A percentile compares a stretch with the other conserved stretches of the same genome.
phyloP scores from a whole-genome alignment of 2,329 filamentous ascomycete genomes.

The Talaromyces sp. region DNA sequence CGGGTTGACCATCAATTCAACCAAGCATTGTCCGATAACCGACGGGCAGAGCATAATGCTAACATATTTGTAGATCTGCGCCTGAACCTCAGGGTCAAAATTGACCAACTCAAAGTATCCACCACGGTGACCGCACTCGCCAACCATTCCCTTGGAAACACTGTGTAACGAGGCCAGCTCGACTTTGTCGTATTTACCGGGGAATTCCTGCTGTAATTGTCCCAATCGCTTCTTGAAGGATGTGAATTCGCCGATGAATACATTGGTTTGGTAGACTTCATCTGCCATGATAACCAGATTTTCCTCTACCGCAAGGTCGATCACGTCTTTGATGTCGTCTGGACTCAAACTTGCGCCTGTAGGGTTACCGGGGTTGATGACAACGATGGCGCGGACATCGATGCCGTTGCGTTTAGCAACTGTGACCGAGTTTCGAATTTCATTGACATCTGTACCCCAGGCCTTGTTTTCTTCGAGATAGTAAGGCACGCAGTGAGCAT shows the following conservation, averaged over 20 bases:
- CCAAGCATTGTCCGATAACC: conserved; percentile 91
- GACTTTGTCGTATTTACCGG: conserved; percentile 75
- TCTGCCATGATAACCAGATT: conserved; percentile 88
- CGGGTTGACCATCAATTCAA: conserved; percentile 98
- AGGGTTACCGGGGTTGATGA: conserved; percentile 98
- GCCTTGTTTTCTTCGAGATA: conserved; percentile 80
- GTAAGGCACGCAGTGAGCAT: conserved; percentile 88
- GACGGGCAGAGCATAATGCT: conserved; percentile 95
- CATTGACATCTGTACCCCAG: conserved; percentile 84
- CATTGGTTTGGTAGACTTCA: conserved; percentile 98
- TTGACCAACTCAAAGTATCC: conserved; percentile 96
- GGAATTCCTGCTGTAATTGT: conserved; percentile 68
- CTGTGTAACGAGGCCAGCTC: conserved; percentile 92
- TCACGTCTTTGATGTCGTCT: conserved; percentile 76
- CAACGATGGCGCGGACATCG: conserved; percentile 87
- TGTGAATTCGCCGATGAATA: conserved; percentile 90
- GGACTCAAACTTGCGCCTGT: conserved; percentile 82
- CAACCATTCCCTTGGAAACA: conserved; percentile 96
- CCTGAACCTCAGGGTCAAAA: conserved; percentile 79
- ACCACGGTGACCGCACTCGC: conserved; percentile 95
- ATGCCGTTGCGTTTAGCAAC: conserved; percentile 73
- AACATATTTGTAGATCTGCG: conserved; percentile 97
- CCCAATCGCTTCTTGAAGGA: conserved; percentile 91
- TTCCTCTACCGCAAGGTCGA: conserved; percentile 81
- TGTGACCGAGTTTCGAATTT: conserved; percentile 69